Percentiles rank a stretch among this genome's conserved stretches.
phyloP scores from a whole-genome alignment of 2,329 filamentous ascomycete species.

The Basipetospora chlamydospora region DNA sequence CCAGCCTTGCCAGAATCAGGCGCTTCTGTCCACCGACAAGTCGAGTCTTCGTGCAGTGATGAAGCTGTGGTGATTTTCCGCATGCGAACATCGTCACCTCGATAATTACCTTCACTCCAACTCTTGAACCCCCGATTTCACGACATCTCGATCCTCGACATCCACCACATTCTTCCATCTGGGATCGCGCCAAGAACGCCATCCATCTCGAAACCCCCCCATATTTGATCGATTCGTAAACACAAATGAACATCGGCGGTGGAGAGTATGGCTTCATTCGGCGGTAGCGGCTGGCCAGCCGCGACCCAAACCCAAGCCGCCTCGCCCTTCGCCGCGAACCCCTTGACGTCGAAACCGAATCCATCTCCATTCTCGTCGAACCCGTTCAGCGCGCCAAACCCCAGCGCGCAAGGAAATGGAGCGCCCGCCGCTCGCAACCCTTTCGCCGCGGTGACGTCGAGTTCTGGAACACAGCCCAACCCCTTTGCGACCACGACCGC shows the following conservation, averaged over 20 bases:
- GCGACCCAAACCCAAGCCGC: constrained; percentile 1
- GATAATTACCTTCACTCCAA: no score
- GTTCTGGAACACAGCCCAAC: neutral
- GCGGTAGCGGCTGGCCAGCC: constrained; percentile 6
- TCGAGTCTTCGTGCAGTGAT: no score
- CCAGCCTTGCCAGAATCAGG: constrained; percentile 1
- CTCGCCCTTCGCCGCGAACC: constrained; percentile 2
- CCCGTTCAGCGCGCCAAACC: neutral
- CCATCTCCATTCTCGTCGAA: constrained; percentile 1
- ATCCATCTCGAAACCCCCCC: no score
- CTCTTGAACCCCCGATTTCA: no score
- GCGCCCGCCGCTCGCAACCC: constrained; percentile 16
- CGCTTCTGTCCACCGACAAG: neutral
- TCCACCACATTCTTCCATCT: no score
- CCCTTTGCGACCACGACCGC: constrained; percentile 3
- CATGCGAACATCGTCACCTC: constrained; percentile 1
- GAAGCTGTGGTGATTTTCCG: constrained; percentile 1
- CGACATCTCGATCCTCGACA: neutral
- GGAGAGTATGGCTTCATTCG: constrained; percentile 6
- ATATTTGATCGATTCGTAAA: neutral
- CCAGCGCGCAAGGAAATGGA: constrained; percentile 1
- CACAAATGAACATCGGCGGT: constrained; percentile 5
- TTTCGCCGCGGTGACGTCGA: constrained; percentile 15
- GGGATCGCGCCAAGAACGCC: no score
- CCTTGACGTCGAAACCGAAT: constrained; percentile 6